Evolutionary conservation across 1,284 basidiomycete genomes (phyloP), one percentile per base, ranked within the genome.

Genomic region (Leccinum pachyderme): DNA sequence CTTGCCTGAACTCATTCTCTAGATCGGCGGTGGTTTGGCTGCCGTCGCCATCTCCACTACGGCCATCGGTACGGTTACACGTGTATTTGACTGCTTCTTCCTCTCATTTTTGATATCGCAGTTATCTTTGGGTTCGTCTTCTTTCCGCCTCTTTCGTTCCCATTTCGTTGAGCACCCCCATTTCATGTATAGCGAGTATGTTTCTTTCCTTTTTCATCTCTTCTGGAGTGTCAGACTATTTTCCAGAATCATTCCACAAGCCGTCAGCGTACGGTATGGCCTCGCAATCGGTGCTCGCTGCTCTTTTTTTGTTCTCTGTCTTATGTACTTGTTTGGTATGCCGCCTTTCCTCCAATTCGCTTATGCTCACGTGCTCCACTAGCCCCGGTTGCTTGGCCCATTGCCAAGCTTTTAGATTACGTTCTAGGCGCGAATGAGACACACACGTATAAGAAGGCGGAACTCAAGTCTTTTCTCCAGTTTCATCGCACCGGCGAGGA

Each of bases 381-480:
- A 89, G 87, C 89, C 2, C 92, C 93, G 2, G 78, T 96, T 53
- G 93, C 94, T 0, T 96, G 83, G 77, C 94, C 94, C 1, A 92
- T 88, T 53, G 93, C 94, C 9, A 92, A 91, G 67, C 76, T 96
- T 0, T 83, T 96, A 33, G 94, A 96, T 69, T 79, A 73, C 45
- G 80, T 87, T 2, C 84, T 96, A 2, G 94, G 94, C 29, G 77
- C 74, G 2, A 77, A 85, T 60, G 87, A 89, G 60, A 76, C 79
- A 0, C 81, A 89, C 56, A 93, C 89, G 0, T 95, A 95, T 77
- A 93, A 94, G 67, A 95, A 95, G 70, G 91, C 91, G 0, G 91
- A 96, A 67, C 82, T 98, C 45, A 94, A 93, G 73, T 92, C 90
- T 0, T 98, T 98, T 74, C 81, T 98, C 28, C 90, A 94, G 66